Evolutionary conservation across 2,329 filamentous ascomycete species (phyloP).

Genomic region (Cladorrhinum sp.): DNA sequence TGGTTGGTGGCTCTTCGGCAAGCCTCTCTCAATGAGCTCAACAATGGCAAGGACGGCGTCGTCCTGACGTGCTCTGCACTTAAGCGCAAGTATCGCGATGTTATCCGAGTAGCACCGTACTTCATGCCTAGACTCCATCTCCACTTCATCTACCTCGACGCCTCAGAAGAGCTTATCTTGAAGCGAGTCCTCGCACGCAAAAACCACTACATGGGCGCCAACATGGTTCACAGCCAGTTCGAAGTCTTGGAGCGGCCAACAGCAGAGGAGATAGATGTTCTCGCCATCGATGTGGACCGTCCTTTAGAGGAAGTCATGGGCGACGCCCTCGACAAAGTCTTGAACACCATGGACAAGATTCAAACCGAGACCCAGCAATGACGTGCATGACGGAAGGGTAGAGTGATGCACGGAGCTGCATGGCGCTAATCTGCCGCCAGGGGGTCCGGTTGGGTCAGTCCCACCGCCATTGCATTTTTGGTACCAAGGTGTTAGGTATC

Average conservation of each 20-base stretch:
- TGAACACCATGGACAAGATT: conserved; percentile 49
- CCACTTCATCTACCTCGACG: conserved; percentile 90
- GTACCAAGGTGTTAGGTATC: not conserved
- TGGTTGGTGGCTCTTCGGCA: conserved; percentile 82
- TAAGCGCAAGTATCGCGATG: conserved; percentile 95
- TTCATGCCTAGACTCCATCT: conserved; percentile 70
- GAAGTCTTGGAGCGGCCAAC: conserved; percentile 79
- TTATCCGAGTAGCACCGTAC: conserved; percentile 77
- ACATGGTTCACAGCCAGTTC: conserved; percentile 94
- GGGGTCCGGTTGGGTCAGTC: not conserved
- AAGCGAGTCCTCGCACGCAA: conserved; percentile 70
- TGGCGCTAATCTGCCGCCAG: conserved; percentile 12
- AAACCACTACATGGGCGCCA: conserved; percentile 92
- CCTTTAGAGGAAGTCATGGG: conserved; percentile 57
- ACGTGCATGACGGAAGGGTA: not conserved
- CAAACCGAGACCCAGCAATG: conserved; percentile 6
- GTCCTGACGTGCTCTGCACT: conserved; percentile 94
- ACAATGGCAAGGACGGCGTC: conserved; percentile 65
- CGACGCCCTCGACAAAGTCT: conserved; percentile 57
- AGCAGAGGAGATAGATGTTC: conserved; percentile 66
- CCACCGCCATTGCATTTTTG: not conserved
- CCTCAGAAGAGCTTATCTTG: conserved; percentile 71
- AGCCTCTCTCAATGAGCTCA: conserved; percentile 57
- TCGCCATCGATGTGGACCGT: conserved; percentile 66
- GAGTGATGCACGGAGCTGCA: conserved; percentile 8